These are phyloP conservation scores for Leccinum disarticulatum DNA, from an alignment of 768 basidiomycete genomes.

Conservation along the genomic window DNA sequence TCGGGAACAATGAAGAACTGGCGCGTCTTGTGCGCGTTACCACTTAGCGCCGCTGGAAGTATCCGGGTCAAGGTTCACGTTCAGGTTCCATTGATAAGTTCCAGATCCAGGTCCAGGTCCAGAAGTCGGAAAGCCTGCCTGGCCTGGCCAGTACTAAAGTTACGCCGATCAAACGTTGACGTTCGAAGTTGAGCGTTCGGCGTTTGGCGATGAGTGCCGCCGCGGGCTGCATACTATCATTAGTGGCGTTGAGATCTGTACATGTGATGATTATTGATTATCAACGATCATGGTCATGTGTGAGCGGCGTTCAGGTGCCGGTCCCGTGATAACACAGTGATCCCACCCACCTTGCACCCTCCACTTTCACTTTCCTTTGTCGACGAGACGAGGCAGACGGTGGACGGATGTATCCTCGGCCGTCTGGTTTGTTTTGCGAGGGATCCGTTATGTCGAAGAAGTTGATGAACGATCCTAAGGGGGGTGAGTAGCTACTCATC, in stretches of 20 bases:
- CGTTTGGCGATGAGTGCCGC: neutral
- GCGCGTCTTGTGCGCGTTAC: neutral
- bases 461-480: neutral
- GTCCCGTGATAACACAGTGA: neutral
- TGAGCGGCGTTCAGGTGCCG: neutral
- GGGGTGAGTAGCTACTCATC: too few species aligned
- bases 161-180: neutral
- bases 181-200: neutral
- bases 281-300: neutral
- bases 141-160: neutral
- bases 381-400: neutral
- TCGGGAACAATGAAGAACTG: neutral
- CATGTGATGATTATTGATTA: neutral
- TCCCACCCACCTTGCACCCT: neutral
- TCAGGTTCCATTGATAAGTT: neutral
- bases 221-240: neutral
- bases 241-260: neutral
- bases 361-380: neutral
- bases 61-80: neutral
- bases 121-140: neutral
- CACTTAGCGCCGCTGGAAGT: neutral
- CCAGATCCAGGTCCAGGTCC: neutral
- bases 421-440: neutral
- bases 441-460: neutral
- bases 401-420: neutral